Percentiles rank a stretch among this genome's conserved stretches.
Evolutionary conservation across 768 basidiomycete genomes (phyloP).

Genomic region (Lactifluus pinguis): DNA sequence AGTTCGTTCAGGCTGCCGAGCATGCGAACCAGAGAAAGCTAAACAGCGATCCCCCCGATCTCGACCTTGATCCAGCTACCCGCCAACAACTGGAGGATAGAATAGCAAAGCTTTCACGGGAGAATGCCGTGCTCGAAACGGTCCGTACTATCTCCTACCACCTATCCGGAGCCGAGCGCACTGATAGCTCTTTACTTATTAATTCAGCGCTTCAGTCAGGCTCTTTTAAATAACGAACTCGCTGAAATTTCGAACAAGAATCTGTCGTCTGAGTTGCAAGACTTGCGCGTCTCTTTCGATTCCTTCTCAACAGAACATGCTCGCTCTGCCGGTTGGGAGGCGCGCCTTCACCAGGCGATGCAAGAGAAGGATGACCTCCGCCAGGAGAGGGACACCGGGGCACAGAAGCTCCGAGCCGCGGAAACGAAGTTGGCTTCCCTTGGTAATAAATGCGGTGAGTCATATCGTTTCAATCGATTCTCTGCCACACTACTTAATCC

Average conservation of each 20-base stretch:
- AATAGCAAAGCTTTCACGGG: slow-evolving; percentile 35
- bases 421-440: slow-evolving; percentile 57
- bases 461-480: too few relatives aligned
- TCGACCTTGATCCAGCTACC: slow-evolving; percentile 9
- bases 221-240: slow-evolving; percentile 73
- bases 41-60: slow-evolving; percentile 11
- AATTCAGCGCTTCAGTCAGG: slow-evolving; percentile 63
- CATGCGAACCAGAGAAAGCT: slow-evolving; percentile 6
- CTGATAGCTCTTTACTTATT: slow-evolving; percentile 3
- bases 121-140: slow-evolving; percentile 57
- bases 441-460: slow-evolving; percentile 57
- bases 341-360: slow-evolving; percentile 49
- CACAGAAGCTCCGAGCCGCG: slow-evolving; percentile 55
- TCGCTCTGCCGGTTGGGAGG: slow-evolving; percentile 62
- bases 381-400: slow-evolving; percentile 70
- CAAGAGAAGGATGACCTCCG: slow-evolving; percentile 78
- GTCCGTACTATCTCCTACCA: slow-evolving; percentile 25
- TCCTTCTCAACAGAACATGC: slow-evolving; percentile 62
- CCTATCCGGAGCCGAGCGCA: slow-evolving; percentile 1
- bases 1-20: slow-evolving; percentile 15
- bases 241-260: slow-evolving; percentile 71
- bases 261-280: slow-evolving; percentile 64
- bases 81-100: slow-evolving; percentile 27
- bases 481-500: not conserved
- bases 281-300: slow-evolving; percentile 55